These are phyloP conservation scores for Lizanozyma gosingica DNA, from an alignment of 1,139 yeast genomes.

Conservation along the genomic window DNA sequence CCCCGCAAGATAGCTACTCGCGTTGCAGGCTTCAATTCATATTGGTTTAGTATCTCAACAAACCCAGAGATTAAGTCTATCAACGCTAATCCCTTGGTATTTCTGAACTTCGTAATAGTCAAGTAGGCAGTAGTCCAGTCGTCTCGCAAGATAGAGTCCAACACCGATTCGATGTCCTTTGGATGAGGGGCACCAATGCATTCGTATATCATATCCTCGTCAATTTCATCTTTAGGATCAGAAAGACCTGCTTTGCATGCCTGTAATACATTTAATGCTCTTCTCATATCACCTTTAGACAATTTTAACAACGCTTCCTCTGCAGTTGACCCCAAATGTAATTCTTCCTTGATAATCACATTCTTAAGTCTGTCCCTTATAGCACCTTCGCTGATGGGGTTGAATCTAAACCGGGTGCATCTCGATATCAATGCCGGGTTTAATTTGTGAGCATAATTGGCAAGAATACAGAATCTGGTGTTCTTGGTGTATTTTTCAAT, in stretches of 20 bases:
- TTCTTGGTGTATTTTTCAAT: constrained; percentile 93
- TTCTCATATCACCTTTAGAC: constrained; percentile 92
- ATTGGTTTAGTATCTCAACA: constrained; percentile 55
- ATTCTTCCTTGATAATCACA: constrained; percentile 61
- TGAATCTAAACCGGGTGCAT: constrained; percentile 90
- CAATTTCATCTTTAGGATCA: constrained; percentile 27
- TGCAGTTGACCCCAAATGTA: constrained; percentile 54
- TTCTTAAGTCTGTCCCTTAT: constrained; percentile 56
- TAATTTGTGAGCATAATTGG: constrained; percentile 91
- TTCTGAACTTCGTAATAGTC: constrained; percentile 57
- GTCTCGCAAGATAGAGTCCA: constrained; percentile 71
- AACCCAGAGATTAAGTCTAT: constrained; percentile 78
- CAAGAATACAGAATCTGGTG: constrained; percentile 91
- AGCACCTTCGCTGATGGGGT: constrained; percentile 66
- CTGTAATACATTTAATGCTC: constrained; percentile 87
- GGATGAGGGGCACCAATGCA: constrained; percentile 97
- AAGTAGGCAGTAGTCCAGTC: constrained; percentile 78
- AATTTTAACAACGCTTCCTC: constrained; percentile 55
- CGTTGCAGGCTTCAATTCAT: constrained; percentile 55
- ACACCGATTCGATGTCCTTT: constrained; percentile 62
- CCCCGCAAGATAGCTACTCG: constrained; percentile 59
- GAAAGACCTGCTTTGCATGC: constrained; percentile 81
- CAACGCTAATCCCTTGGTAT: constrained; percentile 75
- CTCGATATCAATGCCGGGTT: constrained; percentile 92
- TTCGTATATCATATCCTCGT: constrained; percentile 73